phyloP scores from a whole-genome alignment of 1,284 basidiomycete species.

The Coniferiporia weirii region DNA sequence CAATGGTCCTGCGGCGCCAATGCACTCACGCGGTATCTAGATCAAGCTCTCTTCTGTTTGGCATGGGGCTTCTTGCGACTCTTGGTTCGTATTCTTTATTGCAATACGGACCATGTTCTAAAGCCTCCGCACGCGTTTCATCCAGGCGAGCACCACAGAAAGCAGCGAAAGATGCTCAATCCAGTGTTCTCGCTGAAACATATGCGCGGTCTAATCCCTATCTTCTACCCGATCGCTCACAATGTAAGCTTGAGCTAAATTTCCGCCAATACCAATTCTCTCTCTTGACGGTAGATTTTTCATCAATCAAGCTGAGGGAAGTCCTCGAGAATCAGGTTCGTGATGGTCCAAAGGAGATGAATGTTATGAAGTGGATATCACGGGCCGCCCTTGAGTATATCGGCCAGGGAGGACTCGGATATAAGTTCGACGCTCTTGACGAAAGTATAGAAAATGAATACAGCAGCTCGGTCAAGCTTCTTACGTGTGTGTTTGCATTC shows the following conservation, averaged over 20 bases:
- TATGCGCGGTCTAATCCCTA: slow-evolving; percentile 25
- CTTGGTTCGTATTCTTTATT: slow-evolving; percentile 8
- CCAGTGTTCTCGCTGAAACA: slow-evolving; percentile 28
- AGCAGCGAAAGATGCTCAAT: slow-evolving; percentile 26
- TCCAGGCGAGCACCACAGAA: slow-evolving; percentile 22
- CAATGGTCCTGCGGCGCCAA: background rate
- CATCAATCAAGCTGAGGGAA: slow-evolving; percentile 19
- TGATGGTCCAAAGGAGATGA: slow-evolving; percentile 25
- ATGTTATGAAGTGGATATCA: slow-evolving; percentile 37
- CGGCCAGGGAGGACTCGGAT: slow-evolving; percentile 32
- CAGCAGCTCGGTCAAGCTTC: background rate
- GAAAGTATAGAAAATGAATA: background rate
- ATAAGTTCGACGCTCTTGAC: slow-evolving; percentile 35
- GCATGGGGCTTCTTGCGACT: slow-evolving; percentile 20
- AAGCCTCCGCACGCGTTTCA: background rate
- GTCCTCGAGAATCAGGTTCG: slow-evolving; percentile 19
- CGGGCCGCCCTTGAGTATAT: slow-evolving; percentile 32
- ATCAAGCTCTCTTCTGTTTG: slow-evolving; percentile 16
- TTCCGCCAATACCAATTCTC: slow-evolving; percentile 14
- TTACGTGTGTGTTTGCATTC: background rate
- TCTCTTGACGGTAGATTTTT: slow-evolving; percentile 22
- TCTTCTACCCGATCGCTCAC: slow-evolving; percentile 25
- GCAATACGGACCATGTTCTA: background rate
- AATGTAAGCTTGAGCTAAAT: slow-evolving; percentile 23
- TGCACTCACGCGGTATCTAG: background rate